Evolutionary conservation across 1,284 basidiomycete species (phyloP), one percentile per base, ranked within the genome.

Genomic region (Earliella scabrosa): DNA sequence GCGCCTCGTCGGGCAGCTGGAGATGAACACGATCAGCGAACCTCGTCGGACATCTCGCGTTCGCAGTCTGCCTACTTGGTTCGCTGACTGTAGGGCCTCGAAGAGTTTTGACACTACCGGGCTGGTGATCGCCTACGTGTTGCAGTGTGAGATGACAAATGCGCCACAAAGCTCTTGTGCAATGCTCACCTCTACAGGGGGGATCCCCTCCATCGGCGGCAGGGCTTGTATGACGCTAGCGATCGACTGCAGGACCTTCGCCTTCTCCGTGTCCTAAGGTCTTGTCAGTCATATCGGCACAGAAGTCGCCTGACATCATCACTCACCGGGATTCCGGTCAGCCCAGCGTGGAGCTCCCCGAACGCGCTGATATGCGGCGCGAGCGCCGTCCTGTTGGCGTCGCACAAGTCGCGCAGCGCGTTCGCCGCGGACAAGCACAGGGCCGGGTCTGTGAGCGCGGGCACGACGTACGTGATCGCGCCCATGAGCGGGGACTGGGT

Each of bases 171-270:
- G n/a, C n/a, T n/a, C n/a, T n/a, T n/a, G n/a, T n/a, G n/a, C n/a
- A n/a, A n/a, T 18, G 67, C 75, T 54, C 46, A 89, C 89, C 71
- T 92, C 85, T n/a, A 95, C 79, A 0, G 92, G 89, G 1, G 85
- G 80, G 24, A 95, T 86, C 50, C 85, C 90, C 48, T 93, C 87
- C 20, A 76, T 74, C 0, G 92, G 86, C 0, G 89, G 86, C 47
- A 97, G 70, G 0, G 93, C 94, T 66, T 96, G 92, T 41, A 96
- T 91, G 2, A 97, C 92, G 58, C 92, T 95, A 1, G 92, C 87
- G 54, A 97, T 95, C 0, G 88, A 92, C 69, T 96, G 91, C 47
- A 96, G 76, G 0, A 96, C 91, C 72, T 95, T 96, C 60, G 86
- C 84, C 72, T 91, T 92, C 73, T 96, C 93, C 23, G 89, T 88